Conservation (phyloP, 768 basidiomycete species). For the Podaxis rugospora region DNA sequence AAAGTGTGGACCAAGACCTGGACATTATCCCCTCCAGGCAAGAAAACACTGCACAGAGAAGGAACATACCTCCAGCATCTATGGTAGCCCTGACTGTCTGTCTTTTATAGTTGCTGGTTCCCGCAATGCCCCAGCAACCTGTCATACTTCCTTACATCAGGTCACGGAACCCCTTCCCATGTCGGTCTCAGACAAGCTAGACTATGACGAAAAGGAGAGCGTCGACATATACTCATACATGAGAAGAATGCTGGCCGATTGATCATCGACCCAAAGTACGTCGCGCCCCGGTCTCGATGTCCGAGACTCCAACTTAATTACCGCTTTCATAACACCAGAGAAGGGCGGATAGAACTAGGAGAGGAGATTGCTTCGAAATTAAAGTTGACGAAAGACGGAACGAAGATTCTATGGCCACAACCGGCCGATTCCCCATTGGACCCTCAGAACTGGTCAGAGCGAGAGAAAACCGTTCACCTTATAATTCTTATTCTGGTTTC, state of each 20-base stretch:
- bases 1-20: not conserved
- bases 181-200: constrained; percentile 12
- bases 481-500: constrained; percentile 60
- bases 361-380: constrained; percentile 46
- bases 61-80: not conserved
- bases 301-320: not conserved
- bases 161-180: not conserved
- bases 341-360: constrained; percentile 60
- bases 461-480: constrained; percentile 50
- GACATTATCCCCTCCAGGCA: not conserved
- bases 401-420: constrained; percentile 66
- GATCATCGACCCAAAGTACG: constrained; percentile 58
- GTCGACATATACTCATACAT: constrained; percentile 36
- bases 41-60: not conserved
- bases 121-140: not conserved
- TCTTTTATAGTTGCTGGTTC: not conserved
- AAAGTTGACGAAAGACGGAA: constrained; percentile 53
- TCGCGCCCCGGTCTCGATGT: constrained; percentile 2
- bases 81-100: not conserved
- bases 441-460: constrained; percentile 62
- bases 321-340: constrained; percentile 28
- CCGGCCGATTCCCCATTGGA: constrained; percentile 56
- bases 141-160: not conserved
- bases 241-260: constrained; percentile 53
- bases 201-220: constrained; percentile 18